phyloP scores from a whole-genome alignment of 257 asterid genomes.

The Solanum clarkiae region DNA sequence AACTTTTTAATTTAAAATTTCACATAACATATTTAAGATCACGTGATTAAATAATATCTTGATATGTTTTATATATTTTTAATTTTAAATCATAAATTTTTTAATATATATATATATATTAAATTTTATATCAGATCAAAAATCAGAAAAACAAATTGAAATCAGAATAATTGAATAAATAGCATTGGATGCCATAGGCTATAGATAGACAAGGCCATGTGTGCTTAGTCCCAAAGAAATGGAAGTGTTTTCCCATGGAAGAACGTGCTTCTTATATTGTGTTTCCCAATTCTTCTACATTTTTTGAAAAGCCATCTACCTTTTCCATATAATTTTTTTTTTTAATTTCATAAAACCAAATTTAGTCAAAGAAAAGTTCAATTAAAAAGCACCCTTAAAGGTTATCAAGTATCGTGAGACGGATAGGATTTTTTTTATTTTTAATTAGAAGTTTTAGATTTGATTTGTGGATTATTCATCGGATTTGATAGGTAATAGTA shows the following conservation, averaged over 20 bases:
- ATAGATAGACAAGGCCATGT: constrained; percentile 47
- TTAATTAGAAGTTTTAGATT: background rate
- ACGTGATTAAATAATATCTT: background rate
- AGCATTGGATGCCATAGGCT: constrained; percentile 51
- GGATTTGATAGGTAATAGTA: no score
- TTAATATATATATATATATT: no score
- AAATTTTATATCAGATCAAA: accelerated
- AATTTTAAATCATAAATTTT: no score
- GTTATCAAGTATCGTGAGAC: background rate
- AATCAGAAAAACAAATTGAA: background rate
- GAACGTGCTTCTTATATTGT: constrained; percentile 37
- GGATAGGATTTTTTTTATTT: background rate
- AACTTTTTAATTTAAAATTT: background rate
- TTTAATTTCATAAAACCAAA: background rate
- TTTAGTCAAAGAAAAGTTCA: background rate
- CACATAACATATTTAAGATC: background rate
- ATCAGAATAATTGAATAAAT: background rate
- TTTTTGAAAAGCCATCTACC: background rate
- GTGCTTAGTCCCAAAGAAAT: constrained; percentile 38
- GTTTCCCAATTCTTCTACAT: background rate
- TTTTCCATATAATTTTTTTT: background rate
- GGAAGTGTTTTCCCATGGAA: constrained; percentile 39
- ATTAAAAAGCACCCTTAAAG: background rate
- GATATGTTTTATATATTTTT: no score
- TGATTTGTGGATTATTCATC: background rate